Conservation (phyloP, 305 asterid genomes). For the Fraxinus sp. region DNA sequence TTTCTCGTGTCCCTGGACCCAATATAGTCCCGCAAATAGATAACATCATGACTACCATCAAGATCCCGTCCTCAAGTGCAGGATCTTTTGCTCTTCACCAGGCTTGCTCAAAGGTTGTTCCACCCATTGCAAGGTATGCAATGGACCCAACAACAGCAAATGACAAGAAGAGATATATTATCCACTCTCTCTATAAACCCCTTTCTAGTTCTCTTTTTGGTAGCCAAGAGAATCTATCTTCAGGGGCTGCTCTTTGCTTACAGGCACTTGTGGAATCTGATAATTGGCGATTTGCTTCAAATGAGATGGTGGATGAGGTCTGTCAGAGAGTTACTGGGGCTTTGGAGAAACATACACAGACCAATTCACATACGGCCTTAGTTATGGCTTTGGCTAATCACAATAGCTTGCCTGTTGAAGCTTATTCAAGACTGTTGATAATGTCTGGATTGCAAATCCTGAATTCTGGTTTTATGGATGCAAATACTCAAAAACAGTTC, state of each 20-base stretch:
- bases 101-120: slow-evolving; percentile 96
- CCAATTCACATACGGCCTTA: slow-evolving; percentile 72
- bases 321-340: slow-evolving; percentile 94
- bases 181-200: slow-evolving; percentile 75
- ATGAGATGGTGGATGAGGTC: slow-evolving; percentile 81
- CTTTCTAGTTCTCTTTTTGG: slow-evolving; percentile 81
- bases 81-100: slow-evolving; percentile 97
- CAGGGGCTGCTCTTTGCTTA: slow-evolving; percentile 91
- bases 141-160: slow-evolving; percentile 78
- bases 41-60: slow-evolving; percentile 74
- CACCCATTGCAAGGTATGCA: slow-evolving; percentile 84
- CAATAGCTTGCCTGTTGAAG: slow-evolving; percentile 72
- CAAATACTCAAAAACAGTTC: slow-evolving; percentile 76
- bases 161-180: slow-evolving; percentile 62
- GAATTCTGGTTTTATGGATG: slow-evolving; percentile 53
- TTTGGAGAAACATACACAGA: slow-evolving; percentile 70
- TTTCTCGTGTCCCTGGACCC: slow-evolving; percentile 92
- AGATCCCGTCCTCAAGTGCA: slow-evolving; percentile 68
- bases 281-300: slow-evolving; percentile 90
- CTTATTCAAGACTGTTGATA: slow-evolving; percentile 74
- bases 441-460: slow-evolving; percentile 63
- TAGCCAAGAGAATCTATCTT: slow-evolving; percentile 70
- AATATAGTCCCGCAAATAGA: slow-evolving; percentile 84
- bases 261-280: slow-evolving; percentile 87
- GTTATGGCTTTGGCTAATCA: slow-evolving; percentile 83